Conservation (phyloP, 495 filamentous ascomycete species). For the Alectoria sarmentosa region DNA sequence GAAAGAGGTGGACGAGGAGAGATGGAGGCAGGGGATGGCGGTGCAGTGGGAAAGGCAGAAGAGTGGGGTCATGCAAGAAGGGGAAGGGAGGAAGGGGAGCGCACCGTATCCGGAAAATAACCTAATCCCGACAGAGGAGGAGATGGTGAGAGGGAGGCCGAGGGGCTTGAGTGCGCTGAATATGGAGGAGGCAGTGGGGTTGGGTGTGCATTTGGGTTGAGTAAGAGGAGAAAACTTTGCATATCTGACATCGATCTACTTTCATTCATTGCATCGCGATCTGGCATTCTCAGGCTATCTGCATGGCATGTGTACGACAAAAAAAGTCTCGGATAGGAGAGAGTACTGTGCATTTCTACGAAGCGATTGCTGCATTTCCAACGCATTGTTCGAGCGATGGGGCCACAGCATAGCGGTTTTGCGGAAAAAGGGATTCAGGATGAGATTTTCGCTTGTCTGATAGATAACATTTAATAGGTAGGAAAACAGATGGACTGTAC, state of each 20-base stretch:
- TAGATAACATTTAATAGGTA: no score
- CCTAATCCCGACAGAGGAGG: constrained; percentile 21
- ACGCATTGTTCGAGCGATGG: background rate
- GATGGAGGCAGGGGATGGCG: background rate
- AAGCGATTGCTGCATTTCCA: background rate
- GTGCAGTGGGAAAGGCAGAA: background rate
- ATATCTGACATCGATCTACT: background rate
- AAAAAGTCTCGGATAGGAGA: background rate
- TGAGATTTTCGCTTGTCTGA: no score
- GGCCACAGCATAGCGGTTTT: background rate
- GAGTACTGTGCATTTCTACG: background rate
- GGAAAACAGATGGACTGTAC: no score
- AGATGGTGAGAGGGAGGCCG: constrained; percentile 8
- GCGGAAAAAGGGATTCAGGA: no score
- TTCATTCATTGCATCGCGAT: background rate
- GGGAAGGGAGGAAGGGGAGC: constrained; percentile 7
- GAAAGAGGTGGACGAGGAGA: constrained; percentile 11
- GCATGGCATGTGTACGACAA: background rate
- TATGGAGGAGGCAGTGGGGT: constrained; percentile 5
- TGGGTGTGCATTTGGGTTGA: constrained; percentile 5
- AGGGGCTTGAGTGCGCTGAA: constrained; percentile 9
- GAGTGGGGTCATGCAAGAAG: background rate
- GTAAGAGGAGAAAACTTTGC: background rate
- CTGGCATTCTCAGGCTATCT: background rate
- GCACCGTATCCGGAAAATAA: constrained; percentile 22